Percentiles rank a stretch among this genome's conserved stretches.
These are phyloP conservation scores for Pseudogymnoascus sp. DNA, from an alignment of 2,329 filamentous ascomycete species.

Conservation along the genomic window DNA sequence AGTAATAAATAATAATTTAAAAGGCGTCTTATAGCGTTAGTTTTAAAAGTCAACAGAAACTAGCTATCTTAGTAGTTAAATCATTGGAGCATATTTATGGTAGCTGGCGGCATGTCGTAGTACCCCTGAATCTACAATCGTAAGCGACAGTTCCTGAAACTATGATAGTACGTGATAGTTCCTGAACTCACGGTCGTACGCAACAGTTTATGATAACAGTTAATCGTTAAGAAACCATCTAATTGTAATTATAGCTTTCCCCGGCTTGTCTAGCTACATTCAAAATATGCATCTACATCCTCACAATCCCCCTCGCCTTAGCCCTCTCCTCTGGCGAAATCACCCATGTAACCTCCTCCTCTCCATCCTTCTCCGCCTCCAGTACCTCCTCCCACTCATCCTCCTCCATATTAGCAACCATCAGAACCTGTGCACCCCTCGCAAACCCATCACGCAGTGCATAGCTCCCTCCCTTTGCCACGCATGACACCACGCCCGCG, in stretches of 20 bases:
- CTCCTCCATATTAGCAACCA: constrained; percentile 90
- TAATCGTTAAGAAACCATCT: neutral
- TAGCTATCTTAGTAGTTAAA: neutral
- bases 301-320: constrained; percentile 62
- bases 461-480: constrained; percentile 64
- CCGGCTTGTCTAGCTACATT: neutral
- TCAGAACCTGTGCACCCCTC: constrained; percentile 68
- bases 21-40: neutral
- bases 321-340: constrained; percentile 65
- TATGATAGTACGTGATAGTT: too few species aligned
- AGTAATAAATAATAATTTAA: neutral
- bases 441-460: constrained; percentile 69
- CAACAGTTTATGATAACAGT: neutral
- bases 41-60: neutral
- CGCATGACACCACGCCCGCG: constrained; percentile 60
- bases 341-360: constrained; percentile 64
- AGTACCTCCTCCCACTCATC: constrained; percentile 84
- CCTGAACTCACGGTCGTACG: too few species aligned
- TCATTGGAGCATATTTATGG: neutral
- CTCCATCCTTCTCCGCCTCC: constrained; percentile 40
- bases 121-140: neutral
- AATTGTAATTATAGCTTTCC: neutral
- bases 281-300: constrained; percentile 12
- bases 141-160: neutral
- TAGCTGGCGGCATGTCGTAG: neutral